Evolutionary conservation across 2,329 filamentous ascomycete genomes (phyloP).

Genomic region (Daldinia eschscholtzii): DNA sequence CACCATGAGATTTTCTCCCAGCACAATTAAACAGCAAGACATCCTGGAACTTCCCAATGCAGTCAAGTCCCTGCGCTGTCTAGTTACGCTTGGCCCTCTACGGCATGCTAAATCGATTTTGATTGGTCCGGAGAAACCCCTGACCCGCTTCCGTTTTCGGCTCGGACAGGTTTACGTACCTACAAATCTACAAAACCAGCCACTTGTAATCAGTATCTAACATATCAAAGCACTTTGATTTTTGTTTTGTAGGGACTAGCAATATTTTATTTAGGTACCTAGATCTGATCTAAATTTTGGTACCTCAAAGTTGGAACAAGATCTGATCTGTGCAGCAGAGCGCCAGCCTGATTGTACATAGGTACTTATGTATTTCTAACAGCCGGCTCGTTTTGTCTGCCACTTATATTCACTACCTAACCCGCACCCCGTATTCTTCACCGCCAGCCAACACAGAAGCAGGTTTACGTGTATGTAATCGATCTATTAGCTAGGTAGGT

Average conservation of each 20-base stretch:
- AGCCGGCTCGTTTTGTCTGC: constrained; percentile 12
- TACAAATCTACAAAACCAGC: constrained; percentile 6
- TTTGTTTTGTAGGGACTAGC: background rate
- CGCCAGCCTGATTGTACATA: background rate
- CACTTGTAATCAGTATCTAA: background rate
- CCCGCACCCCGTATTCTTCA: background rate
- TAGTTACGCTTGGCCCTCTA: constrained; percentile 38
- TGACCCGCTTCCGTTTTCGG: constrained; percentile 50
- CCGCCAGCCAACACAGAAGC: constrained; percentile 3
- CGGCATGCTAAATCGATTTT: constrained; percentile 17
- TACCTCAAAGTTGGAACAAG: background rate
- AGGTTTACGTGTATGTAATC: constrained; percentile 1
- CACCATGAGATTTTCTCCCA: constrained; percentile 51
- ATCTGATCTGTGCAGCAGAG: background rate
- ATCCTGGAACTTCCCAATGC: constrained; percentile 48
- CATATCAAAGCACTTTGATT: background rate
- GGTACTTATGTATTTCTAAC: constrained; percentile 1
- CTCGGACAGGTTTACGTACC: constrained; percentile 32
- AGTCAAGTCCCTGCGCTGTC: constrained; percentile 45
- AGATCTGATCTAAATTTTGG: background rate
- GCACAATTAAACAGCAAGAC: constrained; percentile 46
- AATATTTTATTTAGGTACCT: background rate
- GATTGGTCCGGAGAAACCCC: constrained; percentile 50
- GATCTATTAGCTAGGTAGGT: background rate
- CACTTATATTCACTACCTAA: constrained; percentile 23